Evolutionary conservation across 2,329 filamentous ascomycete genomes (phyloP).

Genomic region (Nothomitra cinnamomea): DNA sequence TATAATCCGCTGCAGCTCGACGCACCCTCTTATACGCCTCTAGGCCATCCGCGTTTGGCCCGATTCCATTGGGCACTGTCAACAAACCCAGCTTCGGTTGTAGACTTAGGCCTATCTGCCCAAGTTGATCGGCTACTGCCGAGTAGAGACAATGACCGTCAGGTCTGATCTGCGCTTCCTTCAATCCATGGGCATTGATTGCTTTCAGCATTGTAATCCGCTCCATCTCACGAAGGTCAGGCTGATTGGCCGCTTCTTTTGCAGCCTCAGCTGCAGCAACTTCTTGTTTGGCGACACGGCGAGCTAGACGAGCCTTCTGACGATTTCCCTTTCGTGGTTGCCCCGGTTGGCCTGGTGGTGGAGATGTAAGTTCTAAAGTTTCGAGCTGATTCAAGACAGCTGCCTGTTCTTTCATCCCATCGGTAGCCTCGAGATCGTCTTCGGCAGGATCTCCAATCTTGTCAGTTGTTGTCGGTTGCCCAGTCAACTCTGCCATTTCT

Average conservation of each 20-base stretch:
- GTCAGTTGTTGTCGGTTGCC: background rate
- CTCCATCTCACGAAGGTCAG: slow-evolving; percentile 56
- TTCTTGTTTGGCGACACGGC: slow-evolving; percentile 71
- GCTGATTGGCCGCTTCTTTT: slow-evolving; percentile 57
- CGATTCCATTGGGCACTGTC: slow-evolving; percentile 10
- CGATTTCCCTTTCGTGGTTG: slow-evolving; percentile 56
- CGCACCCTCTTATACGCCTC: slow-evolving; percentile 48
- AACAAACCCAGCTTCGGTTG: slow-evolving; percentile 20
- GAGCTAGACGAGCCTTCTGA: slow-evolving; percentile 78
- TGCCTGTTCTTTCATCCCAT: background rate
- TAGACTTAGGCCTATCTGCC: slow-evolving; percentile 19
- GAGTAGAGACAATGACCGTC: slow-evolving; percentile 95
- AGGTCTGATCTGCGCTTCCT: slow-evolving; percentile 64
- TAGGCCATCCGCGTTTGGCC: slow-evolving; percentile 8
- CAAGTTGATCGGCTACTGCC: slow-evolving; percentile 72
- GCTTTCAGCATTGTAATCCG: slow-evolving; percentile 49
- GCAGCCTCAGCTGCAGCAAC: slow-evolving; percentile 50
- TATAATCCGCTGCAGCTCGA: slow-evolving; percentile 58
- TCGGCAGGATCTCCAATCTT: background rate
- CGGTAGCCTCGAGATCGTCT: background rate
- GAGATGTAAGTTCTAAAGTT: background rate
- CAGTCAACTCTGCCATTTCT: slow-evolving; percentile 30
- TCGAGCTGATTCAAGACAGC: background rate
- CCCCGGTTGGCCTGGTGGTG: background rate
- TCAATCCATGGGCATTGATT: slow-evolving; percentile 46